These are phyloP conservation scores for Heterobasidion irregulare DNA, from an alignment of 1,284 basidiomycete genomes.

Conservation along the genomic window DNA sequence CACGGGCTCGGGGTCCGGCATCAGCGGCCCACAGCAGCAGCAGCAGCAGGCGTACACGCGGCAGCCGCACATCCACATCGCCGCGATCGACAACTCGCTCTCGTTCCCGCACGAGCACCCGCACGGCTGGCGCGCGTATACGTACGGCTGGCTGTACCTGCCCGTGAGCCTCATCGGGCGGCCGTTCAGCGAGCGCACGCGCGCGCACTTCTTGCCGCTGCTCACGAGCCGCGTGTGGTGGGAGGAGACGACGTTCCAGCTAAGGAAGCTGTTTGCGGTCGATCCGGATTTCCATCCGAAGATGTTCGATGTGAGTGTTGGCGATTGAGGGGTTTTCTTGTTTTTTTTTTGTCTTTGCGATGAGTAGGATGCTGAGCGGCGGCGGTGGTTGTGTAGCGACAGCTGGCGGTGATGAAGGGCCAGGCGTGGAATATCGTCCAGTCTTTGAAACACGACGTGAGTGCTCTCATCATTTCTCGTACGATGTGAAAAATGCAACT, in stretches of 20 bases:
- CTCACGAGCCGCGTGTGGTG: conserved; percentile 84
- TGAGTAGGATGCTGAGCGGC: background rate
- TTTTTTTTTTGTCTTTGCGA: background rate
- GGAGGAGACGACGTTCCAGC: conserved; percentile 76
- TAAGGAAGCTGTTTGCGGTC: conserved; percentile 70
- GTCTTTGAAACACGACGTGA: conserved; percentile 64
- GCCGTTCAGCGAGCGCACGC: conserved; percentile 78
- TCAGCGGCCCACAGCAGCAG: conserved; percentile 6
- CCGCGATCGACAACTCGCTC: conserved; percentile 90
- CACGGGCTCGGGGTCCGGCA: background rate
- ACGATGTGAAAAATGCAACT: no score
- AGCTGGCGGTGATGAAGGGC: conserved; percentile 86
- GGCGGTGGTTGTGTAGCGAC: conserved; percentile 37
- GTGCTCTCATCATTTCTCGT: conserved; percentile 18
- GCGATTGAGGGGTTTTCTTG: background rate
- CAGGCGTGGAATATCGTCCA: conserved; percentile 89
- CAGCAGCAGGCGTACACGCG: conserved; percentile 21
- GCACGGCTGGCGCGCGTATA: conserved; percentile 83
- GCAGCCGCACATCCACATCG: conserved; percentile 61
- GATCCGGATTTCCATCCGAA: conserved; percentile 83
- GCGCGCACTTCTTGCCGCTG: conserved; percentile 76
- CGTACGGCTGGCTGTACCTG: conserved; percentile 88
- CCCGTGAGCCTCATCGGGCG: conserved; percentile 80
- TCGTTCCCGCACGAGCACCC: conserved; percentile 89
- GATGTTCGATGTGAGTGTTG: conserved; percentile 62